Base-by-base conservation (phyloP, 768 basidiomycete genomes). In the Boletus huronensis region DNA sequence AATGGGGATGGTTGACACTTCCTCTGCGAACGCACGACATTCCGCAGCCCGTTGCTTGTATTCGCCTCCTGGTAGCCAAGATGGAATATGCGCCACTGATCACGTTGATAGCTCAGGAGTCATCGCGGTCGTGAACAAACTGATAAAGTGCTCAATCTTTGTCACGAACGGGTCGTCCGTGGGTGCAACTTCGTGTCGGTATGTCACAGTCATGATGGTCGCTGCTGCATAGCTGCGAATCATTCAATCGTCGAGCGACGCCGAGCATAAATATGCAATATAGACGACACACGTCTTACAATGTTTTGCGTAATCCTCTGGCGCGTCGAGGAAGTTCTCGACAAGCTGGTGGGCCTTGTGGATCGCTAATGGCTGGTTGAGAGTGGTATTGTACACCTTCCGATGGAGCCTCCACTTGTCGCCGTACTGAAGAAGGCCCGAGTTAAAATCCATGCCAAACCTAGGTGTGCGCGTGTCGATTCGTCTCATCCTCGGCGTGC, bases 11-110 rank as follows among this genome's bases (percentile, higher is more conserved):
- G 55, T 55, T 8, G 66, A 47, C 8, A 70, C 48, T 7, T 73
- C 66, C 25, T 43, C 14, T 19, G 64, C 68, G 38, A 67, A 52
- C 4, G 19, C 36, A 45, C 62, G 62, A 23, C 62, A 63, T 19
- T 61, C 57, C 1, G 26, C 43, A 40, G 62, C 66, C 11, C 17
- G 35, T 35, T 45, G 49, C 35, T 68, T 66, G 57, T 54, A 71
- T 23, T 19, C 26, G 21, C 70, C 64, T 23, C 73, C 73, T 0
- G 70, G 73, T 35, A 72, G 54, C 72, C 72, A 74, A 2, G 61
- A 60, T 0, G 73, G 73, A 28, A 74, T 57, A 25, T 70, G 28
- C 39, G 53, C 48, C 58, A 67, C 65, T 65, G 13, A 19, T n/a
- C 41, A 25, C 35, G 0, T 28, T 9, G 5, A 38, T n/a, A n/a